phyloP scores from a whole-genome alignment of 2,329 filamentous ascomycete genomes.

The Ceratocystis variospora region DNA sequence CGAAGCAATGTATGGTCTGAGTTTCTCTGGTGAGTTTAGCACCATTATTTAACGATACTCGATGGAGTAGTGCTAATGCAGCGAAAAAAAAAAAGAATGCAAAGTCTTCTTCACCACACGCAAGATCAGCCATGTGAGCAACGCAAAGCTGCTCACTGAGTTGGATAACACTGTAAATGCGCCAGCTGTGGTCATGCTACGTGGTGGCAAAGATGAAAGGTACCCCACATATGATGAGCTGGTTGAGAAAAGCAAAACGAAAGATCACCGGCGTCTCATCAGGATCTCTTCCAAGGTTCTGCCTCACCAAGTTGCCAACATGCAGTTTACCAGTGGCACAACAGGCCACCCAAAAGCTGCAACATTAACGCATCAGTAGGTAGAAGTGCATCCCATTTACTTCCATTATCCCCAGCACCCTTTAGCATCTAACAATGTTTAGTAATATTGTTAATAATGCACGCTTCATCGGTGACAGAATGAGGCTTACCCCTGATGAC shows the following conservation, averaged over 20 bases:
- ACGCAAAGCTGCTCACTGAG: constrained; percentile 43
- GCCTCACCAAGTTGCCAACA: constrained; percentile 55
- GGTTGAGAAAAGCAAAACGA: constrained; percentile 36
- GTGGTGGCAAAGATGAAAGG: constrained; percentile 39
- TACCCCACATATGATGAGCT: constrained; percentile 49
- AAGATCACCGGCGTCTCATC: constrained; percentile 38
- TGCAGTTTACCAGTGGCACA: constrained; percentile 65
- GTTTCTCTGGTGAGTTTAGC: constrained; percentile 46
- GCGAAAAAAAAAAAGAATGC: constrained; percentile 46
- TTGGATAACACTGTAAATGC: constrained; percentile 34
- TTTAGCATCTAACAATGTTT: constrained; percentile 10
- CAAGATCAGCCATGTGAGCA: constrained; percentile 51
- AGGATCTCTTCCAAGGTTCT: constrained; percentile 41
- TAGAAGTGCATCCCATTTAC: constrained; percentile 4
- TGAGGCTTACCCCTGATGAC: constrained; percentile 53
- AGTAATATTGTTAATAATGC: constrained; percentile 52
- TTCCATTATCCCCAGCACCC: too few relatives aligned
- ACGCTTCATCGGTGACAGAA: constrained; percentile 58
- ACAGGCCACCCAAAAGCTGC: constrained; percentile 61
- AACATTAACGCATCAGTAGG: constrained; percentile 58
- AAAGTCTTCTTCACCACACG: constrained; percentile 60
- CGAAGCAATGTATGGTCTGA: constrained; percentile 57
- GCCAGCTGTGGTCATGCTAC: constrained; percentile 45
- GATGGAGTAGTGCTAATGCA: neutral
- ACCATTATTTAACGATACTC: neutral